Evolutionary conservation across 352 stramenopile genomes (phyloP), one percentile per base, ranked within the genome.

Genomic region (Phytophthora pinifolia): DNA sequence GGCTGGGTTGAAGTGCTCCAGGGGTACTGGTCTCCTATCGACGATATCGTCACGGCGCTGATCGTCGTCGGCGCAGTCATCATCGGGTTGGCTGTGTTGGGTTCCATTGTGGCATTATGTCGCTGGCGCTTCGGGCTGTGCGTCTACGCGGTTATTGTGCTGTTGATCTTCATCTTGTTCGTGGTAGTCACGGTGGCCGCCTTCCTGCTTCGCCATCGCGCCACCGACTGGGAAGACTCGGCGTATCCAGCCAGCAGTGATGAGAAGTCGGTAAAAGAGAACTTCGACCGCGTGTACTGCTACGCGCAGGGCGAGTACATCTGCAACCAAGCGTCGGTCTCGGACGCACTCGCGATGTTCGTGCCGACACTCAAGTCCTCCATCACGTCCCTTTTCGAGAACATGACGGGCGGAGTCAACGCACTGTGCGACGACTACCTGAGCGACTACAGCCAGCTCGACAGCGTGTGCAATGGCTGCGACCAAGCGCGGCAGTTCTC

Each of bases 261-360:
- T 29, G 81, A 92, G 39, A 51, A 70, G 34, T 59, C 50, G 6
- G 59, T 89, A 54, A 86, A 84, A 65, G 54, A 65, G 29, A 54
- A 81, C 29, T 88, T 92, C 29, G 77, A 92, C 54, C 56, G 79
- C 58, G 68, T 59, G 22, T 89, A 89, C 46, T 92, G 81, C 66
- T 88, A 88, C 43, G 72, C 78, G 15, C 78, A 91, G 68, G 81
- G 75, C 49, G 81, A 70, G 14, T 86, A 82, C 43, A 72, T 91
- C 20, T 91, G 81, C 59, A 89, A 86, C 46, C 50, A 76, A 30
- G 75, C 75, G 37, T 75, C 64, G 8, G 62, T 85, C 18, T 62
- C 38, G n/a, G 76, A 88, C 22, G 76, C 76, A 5, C 56, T 86
- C 13, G 41, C 52, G 15, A 76, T 85, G 53, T 90, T 85, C 46